Percentiles rank a stretch among this genome's conserved stretches.
Evolutionary conservation across 1,284 basidiomycete genomes (phyloP).

Genomic region (Singerocomus rubriflavus): DNA sequence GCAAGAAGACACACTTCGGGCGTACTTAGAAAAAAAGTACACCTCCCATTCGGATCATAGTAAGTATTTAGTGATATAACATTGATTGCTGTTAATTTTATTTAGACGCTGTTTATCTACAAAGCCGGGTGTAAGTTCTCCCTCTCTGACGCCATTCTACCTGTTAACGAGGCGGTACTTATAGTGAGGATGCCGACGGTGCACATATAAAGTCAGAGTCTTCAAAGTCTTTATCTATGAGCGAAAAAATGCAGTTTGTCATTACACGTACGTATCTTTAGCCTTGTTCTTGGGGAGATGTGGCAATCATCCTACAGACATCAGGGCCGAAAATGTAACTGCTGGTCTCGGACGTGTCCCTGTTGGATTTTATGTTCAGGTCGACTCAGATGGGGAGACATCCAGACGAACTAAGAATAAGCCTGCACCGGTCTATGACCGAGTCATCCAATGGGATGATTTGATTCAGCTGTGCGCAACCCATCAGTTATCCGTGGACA

Average conservation of each 20-base stretch:
- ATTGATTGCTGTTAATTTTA: background rate
- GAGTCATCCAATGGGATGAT: slow-evolving; percentile 10
- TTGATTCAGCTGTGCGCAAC: slow-evolving; percentile 2
- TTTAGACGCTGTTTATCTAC: background rate
- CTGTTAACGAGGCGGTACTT: background rate
- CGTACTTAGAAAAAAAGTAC: background rate
- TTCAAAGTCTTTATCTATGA: too few relatives aligned
- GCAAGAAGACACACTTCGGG: background rate
- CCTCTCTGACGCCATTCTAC: background rate
- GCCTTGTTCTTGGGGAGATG: background rate
- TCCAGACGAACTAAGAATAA: slow-evolving; percentile 4
- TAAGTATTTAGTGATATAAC: background rate
- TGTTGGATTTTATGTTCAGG: slow-evolving; percentile 3
- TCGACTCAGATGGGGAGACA: background rate
- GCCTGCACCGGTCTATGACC: background rate
- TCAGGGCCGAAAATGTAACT: slow-evolving; percentile 6
- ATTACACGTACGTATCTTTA: slow-evolving; percentile 1
- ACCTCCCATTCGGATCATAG: background rate
- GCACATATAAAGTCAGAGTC: background rate
- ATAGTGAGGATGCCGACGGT: background rate
- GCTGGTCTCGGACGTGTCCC: slow-evolving; percentile 8
- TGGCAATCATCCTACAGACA: background rate
- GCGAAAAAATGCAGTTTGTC: background rate
- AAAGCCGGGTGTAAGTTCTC: background rate
- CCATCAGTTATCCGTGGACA: background rate